A percentile compares a stretch with the other conserved stretches of the same genome.
phyloP scores from a whole-genome alignment of 768 basidiomycete species.

The Rhodotorula diobovata region DNA sequence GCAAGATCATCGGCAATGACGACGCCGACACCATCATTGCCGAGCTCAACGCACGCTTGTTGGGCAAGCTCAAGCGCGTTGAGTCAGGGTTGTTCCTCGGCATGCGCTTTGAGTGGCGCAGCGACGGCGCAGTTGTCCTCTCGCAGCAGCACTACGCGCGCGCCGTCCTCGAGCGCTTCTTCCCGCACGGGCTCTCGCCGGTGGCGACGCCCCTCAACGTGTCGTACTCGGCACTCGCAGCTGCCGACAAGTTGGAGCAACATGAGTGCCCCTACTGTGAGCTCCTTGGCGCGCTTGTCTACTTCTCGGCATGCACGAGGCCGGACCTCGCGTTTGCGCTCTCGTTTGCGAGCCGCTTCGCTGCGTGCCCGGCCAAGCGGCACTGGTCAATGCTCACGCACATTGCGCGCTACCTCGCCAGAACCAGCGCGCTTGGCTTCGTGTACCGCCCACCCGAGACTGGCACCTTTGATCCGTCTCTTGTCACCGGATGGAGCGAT shows the following conservation, averaged over 20 bases:
- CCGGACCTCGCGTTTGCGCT: constrained; percentile 47
- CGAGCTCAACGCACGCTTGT: neutral
- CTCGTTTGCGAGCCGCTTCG: neutral
- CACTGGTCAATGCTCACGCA: constrained; percentile 42
- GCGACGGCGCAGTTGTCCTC: neutral
- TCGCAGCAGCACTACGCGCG: constrained; percentile 44
- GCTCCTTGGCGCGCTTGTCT: constrained; percentile 27
- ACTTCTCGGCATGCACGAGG: constrained; percentile 43
- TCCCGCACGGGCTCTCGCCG: constrained; percentile 43
- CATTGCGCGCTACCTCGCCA: constrained; percentile 51
- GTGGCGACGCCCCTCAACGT: constrained; percentile 47
- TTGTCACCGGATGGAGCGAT: neutral
- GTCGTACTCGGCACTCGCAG: fast-evolving
- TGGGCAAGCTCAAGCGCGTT: neutral
- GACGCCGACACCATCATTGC: neutral
- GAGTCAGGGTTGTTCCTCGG: neutral
- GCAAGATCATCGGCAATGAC: neutral
- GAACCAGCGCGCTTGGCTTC: constrained; percentile 38
- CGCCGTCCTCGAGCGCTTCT: constrained; percentile 45
- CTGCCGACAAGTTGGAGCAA: neutral
- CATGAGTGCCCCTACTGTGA: neutral
- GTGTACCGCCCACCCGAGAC: constrained; percentile 40
- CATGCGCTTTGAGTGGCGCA: neutral
- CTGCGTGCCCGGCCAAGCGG: neutral
- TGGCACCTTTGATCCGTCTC: neutral